Base-by-base conservation (phyloP, 2,329 filamentous ascomycete genomes). In the Calycina marina region DNA sequence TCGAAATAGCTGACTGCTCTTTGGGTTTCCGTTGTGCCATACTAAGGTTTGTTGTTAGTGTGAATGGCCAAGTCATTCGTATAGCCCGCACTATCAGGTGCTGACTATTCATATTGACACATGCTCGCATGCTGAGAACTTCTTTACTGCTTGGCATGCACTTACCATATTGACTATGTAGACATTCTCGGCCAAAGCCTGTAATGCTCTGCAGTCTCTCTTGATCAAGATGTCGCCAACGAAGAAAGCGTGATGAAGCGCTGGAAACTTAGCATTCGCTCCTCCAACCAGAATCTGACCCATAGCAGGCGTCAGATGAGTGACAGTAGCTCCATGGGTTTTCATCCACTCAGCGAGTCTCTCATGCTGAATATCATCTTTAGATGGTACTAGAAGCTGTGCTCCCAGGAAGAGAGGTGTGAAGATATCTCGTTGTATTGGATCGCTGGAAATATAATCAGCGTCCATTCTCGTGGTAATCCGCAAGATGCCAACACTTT, bases 281-380 rank as follows among this genome's bases (percentile, higher is more conserved):
- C 81, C 83, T 26, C 85, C 86, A n/a, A 88, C 77, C 2, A 96
- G 61, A 39, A 96, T 90, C 47, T 94, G 83, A 34, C 86, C 86
- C 86, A 96, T 94, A 36, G 90, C 90, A 6, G 90, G 90, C 1
- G 90, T 98, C 24, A 96, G 60, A 56, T 96, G 90, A 9, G 79
- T 84, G 13, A 85, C 80, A 11, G 77, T 93, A 3, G 80, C 72
- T 34, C 67, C 60, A 49, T 80, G 70, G 32, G 77, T 70, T 32
- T 67, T 64, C 67, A 94, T 83, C 90, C 90, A 98, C 50, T 93
- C 84, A 4, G 77, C 77, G 10, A 94, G 63, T 46, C 67, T 75
- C 57, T 93, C 86, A 52, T 94, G 80, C 33, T 77, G 71, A 38
- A 96, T 96, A 45, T 85, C 75, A 40, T 93, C 85, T 36, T 70